phyloP scores from a whole-genome alignment of 1,284 basidiomycete genomes.

The Phellopilus nigrolimitatus region DNA sequence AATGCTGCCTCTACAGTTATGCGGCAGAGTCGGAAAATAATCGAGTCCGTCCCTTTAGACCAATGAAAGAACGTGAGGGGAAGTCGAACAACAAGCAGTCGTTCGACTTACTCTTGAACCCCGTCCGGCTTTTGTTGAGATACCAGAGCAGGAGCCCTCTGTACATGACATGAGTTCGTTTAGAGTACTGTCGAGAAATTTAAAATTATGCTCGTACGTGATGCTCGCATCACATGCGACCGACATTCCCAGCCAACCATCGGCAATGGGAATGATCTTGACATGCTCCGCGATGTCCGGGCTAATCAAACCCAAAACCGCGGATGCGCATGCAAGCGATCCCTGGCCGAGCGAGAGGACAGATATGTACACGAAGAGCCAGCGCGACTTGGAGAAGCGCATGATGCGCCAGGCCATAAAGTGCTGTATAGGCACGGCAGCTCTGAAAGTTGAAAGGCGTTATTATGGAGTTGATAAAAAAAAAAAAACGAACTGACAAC shows the following conservation, averaged over 20 bases:
- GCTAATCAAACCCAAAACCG: constrained; percentile 22
- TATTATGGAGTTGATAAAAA: constrained; percentile 13
- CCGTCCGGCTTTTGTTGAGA: constrained; percentile 16
- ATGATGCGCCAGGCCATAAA: constrained; percentile 33
- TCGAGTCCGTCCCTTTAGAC: constrained; percentile 14
- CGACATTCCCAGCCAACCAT: constrained; percentile 22
- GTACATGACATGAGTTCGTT: background rate
- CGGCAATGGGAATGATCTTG: constrained; percentile 22
- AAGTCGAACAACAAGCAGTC: background rate
- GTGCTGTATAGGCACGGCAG: constrained; percentile 32
- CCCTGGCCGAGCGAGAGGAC: constrained; percentile 27
- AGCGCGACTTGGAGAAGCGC: constrained; percentile 26
- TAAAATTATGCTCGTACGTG: constrained; percentile 19
- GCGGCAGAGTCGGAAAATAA: constrained; percentile 14
- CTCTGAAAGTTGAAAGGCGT: constrained; percentile 22
- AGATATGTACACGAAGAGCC: constrained; percentile 26
- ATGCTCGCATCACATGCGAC: constrained; percentile 21
- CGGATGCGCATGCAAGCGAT: constrained; percentile 19
- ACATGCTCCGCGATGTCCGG: constrained; percentile 22
- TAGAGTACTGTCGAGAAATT: background rate
- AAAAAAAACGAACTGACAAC: constrained; percentile 20
- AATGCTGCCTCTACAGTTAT: constrained; percentile 15
- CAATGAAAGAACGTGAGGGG: background rate
- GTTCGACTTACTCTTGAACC: constrained; percentile 14
- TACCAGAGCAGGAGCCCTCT: constrained; percentile 12